Evolutionary conservation across 176 grass and related monocot genomes (phyloP).

Genomic region (Aegilops bicornis): DNA sequence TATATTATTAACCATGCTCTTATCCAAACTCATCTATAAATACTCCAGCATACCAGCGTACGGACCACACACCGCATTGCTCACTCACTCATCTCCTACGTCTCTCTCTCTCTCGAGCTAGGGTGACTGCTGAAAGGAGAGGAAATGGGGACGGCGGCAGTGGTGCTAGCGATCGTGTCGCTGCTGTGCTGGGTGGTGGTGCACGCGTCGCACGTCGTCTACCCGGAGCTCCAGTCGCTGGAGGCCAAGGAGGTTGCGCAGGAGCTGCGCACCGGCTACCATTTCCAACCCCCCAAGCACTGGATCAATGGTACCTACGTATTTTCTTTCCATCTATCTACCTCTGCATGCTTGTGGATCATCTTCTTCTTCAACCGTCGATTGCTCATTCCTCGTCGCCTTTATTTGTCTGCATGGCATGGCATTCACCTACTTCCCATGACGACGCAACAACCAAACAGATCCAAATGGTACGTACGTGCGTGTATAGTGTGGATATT

Average conservation of each 20-base stretch:
- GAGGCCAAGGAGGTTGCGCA: not conserved
- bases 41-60: too few species aligned
- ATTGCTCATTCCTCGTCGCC: not conserved
- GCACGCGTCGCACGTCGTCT: not conserved
- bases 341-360: not conserved
- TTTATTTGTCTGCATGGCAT: not conserved
- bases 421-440: not conserved
- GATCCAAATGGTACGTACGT: not conserved
- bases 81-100: too few species aligned
- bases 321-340: too few species aligned
- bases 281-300: not conserved
- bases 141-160: not conserved
- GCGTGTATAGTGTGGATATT: not conserved
- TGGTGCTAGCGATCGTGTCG: too few species aligned
- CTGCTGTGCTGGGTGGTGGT: not conserved
- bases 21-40: too few species aligned
- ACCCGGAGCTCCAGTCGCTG: constrained; percentile 14
- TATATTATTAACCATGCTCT: too few species aligned
- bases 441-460: not conserved
- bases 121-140: not conserved
- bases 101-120: too few species aligned
- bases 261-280: not conserved
- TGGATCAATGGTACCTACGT: not conserved
- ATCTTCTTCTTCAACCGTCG: not conserved
- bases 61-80: too few species aligned